Evolutionary conservation across 225 moss, liverwort and hornwort genomes (phyloP).

Genomic region (Physcomitrellopsis africana): DNA sequence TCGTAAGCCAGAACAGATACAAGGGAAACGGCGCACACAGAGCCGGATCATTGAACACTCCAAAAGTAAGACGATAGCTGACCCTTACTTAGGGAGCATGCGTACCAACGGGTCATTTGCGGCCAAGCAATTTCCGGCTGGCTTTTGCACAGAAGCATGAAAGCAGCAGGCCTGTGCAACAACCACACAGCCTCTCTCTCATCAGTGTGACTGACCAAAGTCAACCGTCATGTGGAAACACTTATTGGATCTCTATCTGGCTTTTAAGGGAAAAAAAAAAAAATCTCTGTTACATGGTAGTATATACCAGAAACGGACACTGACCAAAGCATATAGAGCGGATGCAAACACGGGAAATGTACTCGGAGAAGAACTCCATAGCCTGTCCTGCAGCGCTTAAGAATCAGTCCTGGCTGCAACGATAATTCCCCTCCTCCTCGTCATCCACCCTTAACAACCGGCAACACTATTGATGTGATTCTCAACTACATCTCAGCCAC

Average conservation of each 20-base stretch:
- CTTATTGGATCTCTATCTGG: slow-evolving; percentile 21
- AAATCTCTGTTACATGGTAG: slow-evolving; percentile 29
- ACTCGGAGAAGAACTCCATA: slow-evolving; percentile 31
- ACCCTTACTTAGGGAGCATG: slow-evolving; percentile 40
- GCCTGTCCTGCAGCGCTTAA: slow-evolving; percentile 36
- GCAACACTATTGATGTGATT: background rate
- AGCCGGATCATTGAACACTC: slow-evolving; percentile 19
- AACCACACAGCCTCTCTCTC: slow-evolving; percentile 36
- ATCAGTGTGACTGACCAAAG: slow-evolving; percentile 31
- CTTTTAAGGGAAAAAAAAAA: slow-evolving; percentile 11
- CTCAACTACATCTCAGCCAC: slow-evolving; percentile 20
- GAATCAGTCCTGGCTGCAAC: slow-evolving; percentile 50
- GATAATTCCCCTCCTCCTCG: slow-evolving; percentile 33
- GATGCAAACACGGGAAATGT: slow-evolving; percentile 35
- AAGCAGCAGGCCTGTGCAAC: slow-evolving; percentile 39
- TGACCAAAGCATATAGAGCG: slow-evolving; percentile 44
- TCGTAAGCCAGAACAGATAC: slow-evolving; percentile 13
- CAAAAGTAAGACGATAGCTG: slow-evolving; percentile 35
- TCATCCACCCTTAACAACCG: slow-evolving; percentile 36
- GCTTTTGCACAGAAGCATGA: slow-evolving; percentile 24
- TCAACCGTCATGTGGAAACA: slow-evolving; percentile 22
- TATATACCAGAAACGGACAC: slow-evolving; percentile 27
- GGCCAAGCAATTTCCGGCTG: slow-evolving; percentile 21
- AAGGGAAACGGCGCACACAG: slow-evolving; percentile 1
- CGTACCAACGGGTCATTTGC: slow-evolving; percentile 34